Base-by-base conservation (phyloP, 2,329 filamentous ascomycete genomes). In the Ophiostoma pallidulum region DNA sequence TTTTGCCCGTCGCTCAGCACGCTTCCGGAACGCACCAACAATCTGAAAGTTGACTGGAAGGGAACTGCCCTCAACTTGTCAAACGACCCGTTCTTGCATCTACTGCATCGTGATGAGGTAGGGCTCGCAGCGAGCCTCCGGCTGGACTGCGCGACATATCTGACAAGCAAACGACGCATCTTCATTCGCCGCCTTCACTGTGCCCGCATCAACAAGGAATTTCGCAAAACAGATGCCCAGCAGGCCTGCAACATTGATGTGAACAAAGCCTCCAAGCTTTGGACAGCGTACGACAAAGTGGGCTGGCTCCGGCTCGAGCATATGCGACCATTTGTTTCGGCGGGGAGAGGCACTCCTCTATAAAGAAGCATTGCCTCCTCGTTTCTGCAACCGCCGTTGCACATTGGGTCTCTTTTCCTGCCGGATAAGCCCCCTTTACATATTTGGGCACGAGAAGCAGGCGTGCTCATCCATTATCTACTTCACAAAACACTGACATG, bases 221-320 rank as follows among this genome's bases (percentile, higher is more conserved):
- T 95, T 64, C 82, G 87, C 63, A 95, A 95, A 75, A 97, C 91
- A 1, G 87, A 95, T 62, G 88, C 89, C 5, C 91, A 97, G 64
- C 86, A 94, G 63, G 88, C 87, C n/a, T 94, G 88, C 75, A 94
- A 94, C 71, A 95, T 96, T 54, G 91, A 97, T 59, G 91, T 97
- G 63, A 96, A 96, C 72, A 97, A 96, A 71, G 88, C 90, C 3
- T 94, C 87, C 55, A 91, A 91, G 64, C 73, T 97, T 40, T 95
- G 88, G 86, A 82, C 81, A 32, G 88, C 88, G 6, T 97, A 87
- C 61, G 86, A 95, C 42, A 83, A 81, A 57, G 86, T 92, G 32
- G 85, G 84, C 56, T 94, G 89, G 87, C 80, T 95, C 53, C 73
- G 84, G 5, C 61, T 68, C 14, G 55, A 62, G 4, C 73, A 69